Conservation (phyloP, 768 basidiomycete species). For the Tylopilus subfusipes region DNA sequence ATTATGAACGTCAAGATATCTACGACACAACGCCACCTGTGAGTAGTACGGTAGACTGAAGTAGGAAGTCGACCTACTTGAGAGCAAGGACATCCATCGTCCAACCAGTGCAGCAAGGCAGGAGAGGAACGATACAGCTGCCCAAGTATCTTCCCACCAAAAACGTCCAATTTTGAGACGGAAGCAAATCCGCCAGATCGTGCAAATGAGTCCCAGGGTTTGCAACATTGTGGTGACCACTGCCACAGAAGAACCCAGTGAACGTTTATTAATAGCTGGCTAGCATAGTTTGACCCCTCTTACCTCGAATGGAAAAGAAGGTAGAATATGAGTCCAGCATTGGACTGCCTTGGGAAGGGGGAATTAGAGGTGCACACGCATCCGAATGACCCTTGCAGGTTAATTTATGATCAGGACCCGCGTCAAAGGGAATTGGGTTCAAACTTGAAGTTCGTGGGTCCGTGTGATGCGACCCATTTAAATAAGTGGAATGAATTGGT, state of each 20-base stretch:
- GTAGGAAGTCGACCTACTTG: neutral
- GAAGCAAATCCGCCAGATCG: neutral
- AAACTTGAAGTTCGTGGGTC: neutral
- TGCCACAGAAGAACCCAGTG: neutral
- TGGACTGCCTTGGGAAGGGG: neutral
- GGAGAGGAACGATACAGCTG: neutral
- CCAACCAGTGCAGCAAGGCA: neutral
- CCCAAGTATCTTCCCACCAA: slow-evolving; percentile 18
- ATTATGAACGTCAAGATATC: neutral
- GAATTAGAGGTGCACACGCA: neutral
- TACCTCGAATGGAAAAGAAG: neutral
- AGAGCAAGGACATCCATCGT: neutral
- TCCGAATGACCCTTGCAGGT: neutral
- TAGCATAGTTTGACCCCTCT: neutral
- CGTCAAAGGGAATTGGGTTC: neutral
- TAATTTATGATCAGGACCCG: neutral
- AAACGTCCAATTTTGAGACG: neutral
- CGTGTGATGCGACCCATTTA: neutral
- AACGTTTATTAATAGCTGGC: neutral
- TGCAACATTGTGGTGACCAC: neutral
- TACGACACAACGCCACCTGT: neutral
- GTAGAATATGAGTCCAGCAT: neutral
- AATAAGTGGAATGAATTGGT: neutral
- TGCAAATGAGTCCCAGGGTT: neutral
- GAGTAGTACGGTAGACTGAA: neutral